Evolutionary conservation across 495 filamentous ascomycete genomes (phyloP), one percentile per base, ranked within the genome.

Genomic region (Aspergillus kassunensis): DNA sequence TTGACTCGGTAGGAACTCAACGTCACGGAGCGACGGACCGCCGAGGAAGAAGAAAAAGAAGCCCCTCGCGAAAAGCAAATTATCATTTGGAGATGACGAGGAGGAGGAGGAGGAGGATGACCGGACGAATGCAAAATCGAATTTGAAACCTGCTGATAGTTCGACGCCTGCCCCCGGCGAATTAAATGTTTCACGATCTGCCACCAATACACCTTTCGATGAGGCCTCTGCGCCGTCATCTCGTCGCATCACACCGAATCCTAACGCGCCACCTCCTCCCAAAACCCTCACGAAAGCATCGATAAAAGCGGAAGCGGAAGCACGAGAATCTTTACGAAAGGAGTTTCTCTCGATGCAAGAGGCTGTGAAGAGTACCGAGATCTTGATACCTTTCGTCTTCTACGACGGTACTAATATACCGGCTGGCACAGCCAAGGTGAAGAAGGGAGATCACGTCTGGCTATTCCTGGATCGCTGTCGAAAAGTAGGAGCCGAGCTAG

Each of bases 351-450:
- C 69, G 8, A 79, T 92, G 61, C 93, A 97, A 66, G 89, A 95
- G 41, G 81, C 84, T 2, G 86, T 97, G 49, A 96, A 95, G 71
- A 82, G 82, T 29, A 89, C 91, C 20, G 90, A 96, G 61, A 90
- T 98, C 18, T 73, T 86, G 34, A 89, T 98, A 3, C 93, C 93
- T 0, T 98, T 98, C 68, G 90, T 97, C 19, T 97, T 98, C 63
- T 97, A 96, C 68, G 95, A 98, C 52, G 93, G 93, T n/a, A 95
- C 90, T 4, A 92, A 93, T 66, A 91, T 89, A n/a, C 85, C 91
- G 1, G 85, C 88, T 21, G 87, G 95, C 18, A 73, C 78, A 16
- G 92, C 84, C 61, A 82, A 81, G 55, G 82, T 97, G 44, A 97
- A 90, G 71, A 98, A 98, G 62, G 93, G 93, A 0, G 91, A 97